Evolutionary conservation across 1,284 basidiomycete genomes (phyloP), one percentile per base, ranked within the genome.

Genomic region (Sphaerobolus stellatus): DNA sequence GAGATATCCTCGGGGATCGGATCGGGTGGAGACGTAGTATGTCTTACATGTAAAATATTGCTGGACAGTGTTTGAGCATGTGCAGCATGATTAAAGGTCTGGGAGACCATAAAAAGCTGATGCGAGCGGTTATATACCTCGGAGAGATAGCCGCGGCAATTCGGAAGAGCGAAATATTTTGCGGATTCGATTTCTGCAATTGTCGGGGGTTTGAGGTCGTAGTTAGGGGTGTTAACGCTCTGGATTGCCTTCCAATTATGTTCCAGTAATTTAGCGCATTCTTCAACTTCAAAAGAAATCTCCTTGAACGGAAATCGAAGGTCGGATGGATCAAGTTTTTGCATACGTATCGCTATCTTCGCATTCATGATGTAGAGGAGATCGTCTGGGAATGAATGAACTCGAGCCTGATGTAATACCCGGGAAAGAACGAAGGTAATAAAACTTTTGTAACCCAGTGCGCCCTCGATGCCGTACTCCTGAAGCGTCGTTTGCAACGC

Each of bases 391-490:
- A 75, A 57, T 5, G 58, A 45, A 0, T n/a, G n/a, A 5, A 46
- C 53, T 3, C 63, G 13, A 16, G 58, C 63, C 2, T 64, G 48
- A 1, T 59, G 43, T 4, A 75, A 63, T 5, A 79, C 56, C 7
- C 57, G 44, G 3, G 71, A 62, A 58, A 77, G 65, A 28, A 76
- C 62, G 50, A 69, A 77, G 2, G 71, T 50, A 61, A 80, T 74
- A 61, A 82, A 82, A 1, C 46, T 22, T 56, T 82, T 82, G 66
- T 81, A 82, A 1, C 61, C 59, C n/a, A 48, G 48, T n/a, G 47
- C 50, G 5, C 58, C 61, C 16, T 51, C 59, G 27, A 43, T 44
- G 16, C 52, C 29, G 7, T 24, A n/a, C 3, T 44, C 48, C 36
- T 16, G 34, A 7, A 79, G 63, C 0, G 74, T 66, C 0, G 73